These are phyloP conservation scores for Balakata baccata DNA, from an alignment of 345 rosid species.

Conservation along the genomic window DNA sequence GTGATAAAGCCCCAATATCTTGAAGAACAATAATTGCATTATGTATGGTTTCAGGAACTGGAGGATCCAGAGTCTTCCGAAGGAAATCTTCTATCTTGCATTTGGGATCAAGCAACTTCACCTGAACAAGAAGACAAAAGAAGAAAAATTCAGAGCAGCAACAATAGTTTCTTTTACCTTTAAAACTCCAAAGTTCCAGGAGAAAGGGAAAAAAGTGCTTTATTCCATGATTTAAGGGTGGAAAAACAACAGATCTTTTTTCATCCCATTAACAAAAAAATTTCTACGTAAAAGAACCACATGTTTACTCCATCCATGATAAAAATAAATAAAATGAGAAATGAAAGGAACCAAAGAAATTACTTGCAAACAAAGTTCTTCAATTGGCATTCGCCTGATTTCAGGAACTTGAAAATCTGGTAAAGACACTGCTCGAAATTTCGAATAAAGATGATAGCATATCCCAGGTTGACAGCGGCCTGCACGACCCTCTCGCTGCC, in stretches of 20 bases:
- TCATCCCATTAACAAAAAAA: background rate
- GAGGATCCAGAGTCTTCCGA: slow-evolving; percentile 82
- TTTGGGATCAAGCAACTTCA: slow-evolving; percentile 77
- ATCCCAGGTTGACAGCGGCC: slow-evolving; percentile 95
- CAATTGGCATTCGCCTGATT: slow-evolving; percentile 87
- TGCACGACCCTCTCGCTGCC: slow-evolving; percentile 92
- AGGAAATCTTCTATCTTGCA: slow-evolving; percentile 65
- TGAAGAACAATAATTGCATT: slow-evolving; percentile 73
- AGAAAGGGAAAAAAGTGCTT: too few species aligned
- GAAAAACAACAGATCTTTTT: background rate
- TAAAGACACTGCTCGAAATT: slow-evolving; percentile 69
- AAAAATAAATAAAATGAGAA: background rate
- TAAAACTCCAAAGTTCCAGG: background rate
- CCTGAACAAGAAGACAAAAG: slow-evolving; percentile 36
- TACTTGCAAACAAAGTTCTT: slow-evolving; percentile 95
- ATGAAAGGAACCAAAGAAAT: background rate
- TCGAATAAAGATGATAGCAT: slow-evolving; percentile 88
- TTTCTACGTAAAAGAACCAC: background rate
- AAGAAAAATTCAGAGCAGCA: background rate
- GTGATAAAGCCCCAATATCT: slow-evolving; percentile 83
- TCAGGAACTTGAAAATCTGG: slow-evolving; percentile 87
- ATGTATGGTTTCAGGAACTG: slow-evolving; percentile 58
- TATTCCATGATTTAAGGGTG: background rate
- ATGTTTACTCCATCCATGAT: background rate
- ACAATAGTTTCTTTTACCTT: background rate